Evolutionary conservation across 2,329 filamentous ascomycete species (phyloP), one percentile per base, ranked within the genome.

Genomic region (Cytospora chrysosperma): DNA sequence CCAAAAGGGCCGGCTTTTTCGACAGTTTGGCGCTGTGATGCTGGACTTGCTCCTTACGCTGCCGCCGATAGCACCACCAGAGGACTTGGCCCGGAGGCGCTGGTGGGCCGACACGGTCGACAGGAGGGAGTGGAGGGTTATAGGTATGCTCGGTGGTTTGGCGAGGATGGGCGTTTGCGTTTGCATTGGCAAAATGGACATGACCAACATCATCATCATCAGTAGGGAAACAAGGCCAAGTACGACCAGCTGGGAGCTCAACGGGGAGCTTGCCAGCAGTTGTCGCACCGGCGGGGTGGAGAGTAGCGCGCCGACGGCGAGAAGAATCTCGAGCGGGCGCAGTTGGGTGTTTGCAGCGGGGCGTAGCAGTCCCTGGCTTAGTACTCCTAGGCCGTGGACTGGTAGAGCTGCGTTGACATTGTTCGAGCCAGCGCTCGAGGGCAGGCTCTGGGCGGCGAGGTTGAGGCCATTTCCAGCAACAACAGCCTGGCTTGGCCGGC

Each of bases 141-240:
- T 21, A 19, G 53, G 40, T 27, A 30, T 53, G 63, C 26, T 51
- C 17, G 37, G 50, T 49, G 47, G 40, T 15, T 32, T 15, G 30
- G 57, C 27, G 64, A 61, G 49, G 40, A 49, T 47, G 54, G 40
- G 57, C 32, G 53, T 40, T 55, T 26, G n/a, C 47, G 50, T 62
- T 52, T 64, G 64, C 61, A 64, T 37, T 47, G 59, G 62, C 57
- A 50, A 34, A 19, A 56, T 63, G 61, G 63, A 56, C 32, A 62
- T 53, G 43, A 64, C 63, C 59, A 62, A 49, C 55, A 58, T 55
- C 52, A 62, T 53, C 55, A 58, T 55, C 52, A 63, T 58, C 57
- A 63, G 32, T 30, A 65, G 59, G 61, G 57, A 64, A 61, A 65
- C 64, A 65, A 65, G 54, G 50, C 64, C 64, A 37, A 59, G 59